Conservation (phyloP, 192 early-diverging fungal genomes). For the Dimargaris xerosporica region DNA sequence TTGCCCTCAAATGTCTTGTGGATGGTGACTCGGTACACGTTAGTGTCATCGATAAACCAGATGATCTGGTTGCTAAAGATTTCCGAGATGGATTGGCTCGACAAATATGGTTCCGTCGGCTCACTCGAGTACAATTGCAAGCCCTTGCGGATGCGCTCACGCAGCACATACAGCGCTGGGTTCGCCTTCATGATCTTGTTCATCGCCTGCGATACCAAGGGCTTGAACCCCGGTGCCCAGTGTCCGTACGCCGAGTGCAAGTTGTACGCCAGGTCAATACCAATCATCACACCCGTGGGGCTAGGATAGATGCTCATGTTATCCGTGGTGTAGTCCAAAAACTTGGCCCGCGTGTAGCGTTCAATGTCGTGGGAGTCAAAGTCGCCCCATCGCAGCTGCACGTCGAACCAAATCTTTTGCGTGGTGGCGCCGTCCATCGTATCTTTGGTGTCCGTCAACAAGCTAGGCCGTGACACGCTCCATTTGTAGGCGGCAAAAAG, state of each 20-base stretch:
- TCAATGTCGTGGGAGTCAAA: slow-evolving; percentile 99
- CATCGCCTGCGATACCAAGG: slow-evolving; percentile 92
- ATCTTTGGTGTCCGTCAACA: slow-evolving; percentile 85
- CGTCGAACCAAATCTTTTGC: slow-evolving; percentile 96
- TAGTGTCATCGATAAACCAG: slow-evolving; percentile 99
- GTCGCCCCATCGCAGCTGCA: slow-evolving; percentile 96
- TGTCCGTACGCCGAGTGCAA: slow-evolving; percentile 89
- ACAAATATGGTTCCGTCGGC: slow-evolving; percentile 94
- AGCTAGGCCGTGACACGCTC: slow-evolving; percentile 89
- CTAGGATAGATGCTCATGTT: slow-evolving; percentile 99
- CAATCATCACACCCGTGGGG: slow-evolving; percentile 91
- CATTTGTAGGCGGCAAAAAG: slow-evolving; percentile 97
- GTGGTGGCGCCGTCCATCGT: slow-evolving; percentile 94
- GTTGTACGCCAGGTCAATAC: slow-evolving; percentile 95
- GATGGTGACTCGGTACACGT: slow-evolving; percentile 98
- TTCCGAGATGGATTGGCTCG: slow-evolving; percentile 89
- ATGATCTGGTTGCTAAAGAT: slow-evolving; percentile 96
- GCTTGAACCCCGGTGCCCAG: slow-evolving; percentile 99
- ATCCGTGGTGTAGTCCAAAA: slow-evolving; percentile 95
- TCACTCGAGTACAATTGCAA: slow-evolving; percentile 97
- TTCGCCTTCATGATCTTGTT: slow-evolving; percentile 99
- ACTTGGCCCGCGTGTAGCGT: slow-evolving; percentile 95
- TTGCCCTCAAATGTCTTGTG: slow-evolving; percentile 99
- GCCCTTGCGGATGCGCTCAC: slow-evolving; percentile 97
- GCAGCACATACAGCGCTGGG: slow-evolving; percentile 89